Base-by-base conservation (phyloP, 768 basidiomycete species). In the Serendipita sp. region DNA sequence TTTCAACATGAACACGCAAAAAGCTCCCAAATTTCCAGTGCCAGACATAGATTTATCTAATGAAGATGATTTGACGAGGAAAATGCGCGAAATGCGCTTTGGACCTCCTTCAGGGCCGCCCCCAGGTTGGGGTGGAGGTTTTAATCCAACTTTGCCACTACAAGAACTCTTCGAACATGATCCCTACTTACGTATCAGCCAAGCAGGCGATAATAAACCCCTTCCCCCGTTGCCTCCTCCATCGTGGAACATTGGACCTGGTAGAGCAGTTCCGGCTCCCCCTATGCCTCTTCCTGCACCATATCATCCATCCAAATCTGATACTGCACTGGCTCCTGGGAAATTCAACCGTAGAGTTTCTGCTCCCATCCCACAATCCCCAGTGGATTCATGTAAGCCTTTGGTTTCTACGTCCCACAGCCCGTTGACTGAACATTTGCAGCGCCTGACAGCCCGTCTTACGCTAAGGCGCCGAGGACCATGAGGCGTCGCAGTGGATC, bases 401-500 rank as follows among this genome's bases (percentile, higher is more conserved):
- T 16, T 51, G 8, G 8, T 51, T 8, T 5, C 13, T 41, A 13
- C 13, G 38, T 13, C 1, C 38, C 38, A 41, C 13, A 41, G 1
- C 38, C 38, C 13, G 7, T 41, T 41, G 23, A 23, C 23, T 41
- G 5, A 41, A 41, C 38, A 41, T 51, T 2, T 32, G 18, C n/a
- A 51, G 48, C 48, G 16, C n/a, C 48, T 51, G 18, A 41, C 38
- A 7, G 8, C n/a, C 48, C 48, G 7, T 51, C 48, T 7, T 45
- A 67, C 70, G 64, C 66, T 8, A 60, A 60, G 35, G 16, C 48
- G 16, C 35, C 56, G 16, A 52, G 47, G 47, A 64, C 44, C 11
- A 30, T 3, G 28, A 47, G 34, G 32, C 16, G 35, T 11, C 46
- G 45, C 52, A 45, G 67, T 68, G 8, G 66, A 71, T 18, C 68